A percentile compares a stretch with the other conserved stretches of the same genome.
These are phyloP conservation scores for Arctostaphylos glauca DNA, from an alignment of 148 eudicot genomes.

Conservation along the genomic window DNA sequence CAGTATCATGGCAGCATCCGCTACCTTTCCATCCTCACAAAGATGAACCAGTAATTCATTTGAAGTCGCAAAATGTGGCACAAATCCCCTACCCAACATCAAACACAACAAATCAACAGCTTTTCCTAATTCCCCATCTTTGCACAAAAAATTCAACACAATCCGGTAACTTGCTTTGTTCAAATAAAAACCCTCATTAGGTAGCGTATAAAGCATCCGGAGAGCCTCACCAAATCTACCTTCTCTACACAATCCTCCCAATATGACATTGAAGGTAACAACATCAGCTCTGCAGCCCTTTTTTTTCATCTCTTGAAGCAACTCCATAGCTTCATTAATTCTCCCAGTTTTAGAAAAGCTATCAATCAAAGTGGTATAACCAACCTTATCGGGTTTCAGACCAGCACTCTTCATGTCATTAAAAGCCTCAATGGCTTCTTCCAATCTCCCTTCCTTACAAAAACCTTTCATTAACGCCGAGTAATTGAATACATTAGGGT, in stretches of 20 bases:
- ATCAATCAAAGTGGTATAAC: conserved; percentile 78
- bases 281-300: conserved; percentile 63
- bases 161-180: conserved; percentile 28
- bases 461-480: conserved; percentile 78
- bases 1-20: conserved; percentile 53
- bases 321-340: conserved; percentile 56
- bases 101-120: conserved; percentile 58
- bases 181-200: conserved; percentile 59
- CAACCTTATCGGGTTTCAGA: conserved; percentile 69
- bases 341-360: conserved; percentile 55
- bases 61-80: conserved; percentile 86
- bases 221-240: conserved; percentile 64
- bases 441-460: conserved; percentile 62
- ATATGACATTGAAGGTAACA: conserved; percentile 64
- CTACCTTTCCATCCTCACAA: conserved; percentile 61
- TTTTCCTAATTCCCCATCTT: conserved; percentile 55
- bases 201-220: conserved; percentile 65
- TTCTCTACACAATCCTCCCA: conserved; percentile 64
- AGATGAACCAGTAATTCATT: conserved; percentile 61
- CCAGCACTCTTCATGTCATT: conserved; percentile 59
- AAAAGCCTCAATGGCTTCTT: conserved; percentile 62
- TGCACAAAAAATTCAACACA: conserved; percentile 37
- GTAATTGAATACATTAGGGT: conserved; percentile 72
- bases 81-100: conserved; percentile 75
- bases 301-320: conserved; percentile 71